Conservation (phyloP, 306 rosid genomes). For the Castanospermum australe region DNA sequence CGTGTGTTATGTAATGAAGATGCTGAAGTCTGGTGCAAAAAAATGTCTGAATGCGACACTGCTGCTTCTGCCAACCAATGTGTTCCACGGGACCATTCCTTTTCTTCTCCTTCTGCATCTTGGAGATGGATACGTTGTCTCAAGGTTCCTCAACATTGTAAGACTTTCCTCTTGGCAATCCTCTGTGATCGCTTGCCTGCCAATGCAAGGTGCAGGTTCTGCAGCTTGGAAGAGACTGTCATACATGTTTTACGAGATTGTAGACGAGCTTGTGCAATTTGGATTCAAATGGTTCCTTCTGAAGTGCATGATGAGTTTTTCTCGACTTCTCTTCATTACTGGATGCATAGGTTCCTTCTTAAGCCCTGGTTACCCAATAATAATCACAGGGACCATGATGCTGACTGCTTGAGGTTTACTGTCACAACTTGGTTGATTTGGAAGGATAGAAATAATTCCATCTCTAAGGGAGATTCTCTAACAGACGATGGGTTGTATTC, state of each 20-base stretch:
- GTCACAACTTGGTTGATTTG: conserved; percentile 14
- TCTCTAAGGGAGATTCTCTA: not conserved
- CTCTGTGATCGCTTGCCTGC: conserved; percentile 18
- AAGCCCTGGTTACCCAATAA: conserved; percentile 7
- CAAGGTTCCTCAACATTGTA: conserved; percentile 8
- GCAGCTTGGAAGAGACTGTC: not conserved
- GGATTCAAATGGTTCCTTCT: conserved; percentile 13
- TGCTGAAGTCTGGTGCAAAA: conserved; percentile 14
- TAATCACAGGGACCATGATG: not conserved
- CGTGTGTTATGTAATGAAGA: conserved; percentile 13
- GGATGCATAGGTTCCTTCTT: conserved; percentile 28
- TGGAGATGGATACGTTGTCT: conserved; percentile 20
- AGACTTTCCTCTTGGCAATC: conserved; percentile 23
- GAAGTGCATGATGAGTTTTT: not conserved
- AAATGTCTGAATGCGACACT: not conserved
- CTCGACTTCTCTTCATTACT: conserved; percentile 24
- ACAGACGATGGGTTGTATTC: conserved; percentile 20
- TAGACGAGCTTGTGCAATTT: not conserved
- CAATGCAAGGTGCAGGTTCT: conserved; percentile 10
- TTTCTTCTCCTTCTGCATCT: not conserved
- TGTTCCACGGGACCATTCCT: not conserved
- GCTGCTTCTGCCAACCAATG: not conserved
- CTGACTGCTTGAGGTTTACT: conserved; percentile 23
- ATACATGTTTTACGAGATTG: conserved; percentile 25
- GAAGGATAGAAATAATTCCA: conserved; percentile 13